These are phyloP conservation scores for Botrytis paeoniae DNA, from an alignment of 2,329 filamentous ascomycete genomes.

Conservation along the genomic window DNA sequence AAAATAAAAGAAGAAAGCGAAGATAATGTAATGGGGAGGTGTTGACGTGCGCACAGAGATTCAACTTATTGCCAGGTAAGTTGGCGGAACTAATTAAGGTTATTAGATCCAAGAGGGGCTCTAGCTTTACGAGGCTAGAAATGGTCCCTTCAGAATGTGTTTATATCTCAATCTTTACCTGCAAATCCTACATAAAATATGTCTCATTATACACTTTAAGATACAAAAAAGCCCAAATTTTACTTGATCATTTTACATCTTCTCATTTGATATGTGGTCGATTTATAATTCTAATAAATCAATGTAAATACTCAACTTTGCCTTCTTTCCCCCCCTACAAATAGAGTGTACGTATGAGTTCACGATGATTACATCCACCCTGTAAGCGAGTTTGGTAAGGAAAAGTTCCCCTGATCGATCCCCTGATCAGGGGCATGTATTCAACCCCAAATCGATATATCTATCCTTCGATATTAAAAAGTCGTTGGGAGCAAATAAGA, in stretches of 20 bases:
- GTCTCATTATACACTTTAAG: background rate
- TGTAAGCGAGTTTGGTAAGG: background rate
- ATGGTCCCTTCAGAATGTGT: background rate
- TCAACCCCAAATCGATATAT: background rate
- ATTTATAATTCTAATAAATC: background rate
- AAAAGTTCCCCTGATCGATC: constrained; percentile 1
- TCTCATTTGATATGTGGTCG: background rate
- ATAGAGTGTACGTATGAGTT: background rate
- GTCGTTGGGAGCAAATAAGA: background rate
- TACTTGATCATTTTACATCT: background rate
- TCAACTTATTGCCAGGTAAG: background rate
- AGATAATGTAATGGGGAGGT: background rate
- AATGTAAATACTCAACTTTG: background rate
- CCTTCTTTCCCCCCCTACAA: background rate
- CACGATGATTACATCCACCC: background rate
- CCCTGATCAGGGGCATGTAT: background rate
- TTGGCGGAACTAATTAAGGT: background rate
- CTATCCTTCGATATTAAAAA: background rate
- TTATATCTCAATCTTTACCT: background rate
- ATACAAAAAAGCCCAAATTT: background rate
- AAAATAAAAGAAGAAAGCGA: background rate
- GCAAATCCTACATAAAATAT: background rate
- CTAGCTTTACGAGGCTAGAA: constrained; percentile 2
- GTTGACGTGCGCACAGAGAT: background rate
- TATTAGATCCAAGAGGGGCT: constrained; percentile 5